Evolutionary conservation across 106 monocot genomes (phyloP).

Genomic region (Allium fistulosum): DNA sequence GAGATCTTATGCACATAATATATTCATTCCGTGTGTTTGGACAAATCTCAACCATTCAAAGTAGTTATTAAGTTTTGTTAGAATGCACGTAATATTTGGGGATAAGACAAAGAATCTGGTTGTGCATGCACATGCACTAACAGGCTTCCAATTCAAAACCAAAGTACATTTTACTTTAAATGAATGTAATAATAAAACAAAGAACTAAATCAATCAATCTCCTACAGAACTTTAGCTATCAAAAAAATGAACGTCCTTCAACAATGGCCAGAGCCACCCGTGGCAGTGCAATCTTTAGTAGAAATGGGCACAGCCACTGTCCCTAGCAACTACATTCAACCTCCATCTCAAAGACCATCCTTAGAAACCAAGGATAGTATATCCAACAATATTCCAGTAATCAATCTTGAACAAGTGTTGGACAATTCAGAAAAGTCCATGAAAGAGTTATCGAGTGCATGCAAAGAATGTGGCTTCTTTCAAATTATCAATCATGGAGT

Average conservation of each 20-base stretch:
- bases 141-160: no score
- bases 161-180: no score
- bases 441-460: constrained; percentile 20
- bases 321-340: constrained; percentile 55
- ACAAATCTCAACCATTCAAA: no score
- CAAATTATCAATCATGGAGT: constrained; percentile 34
- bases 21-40: no score
- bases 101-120: no score
- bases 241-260: constrained; percentile 1
- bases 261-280: constrained; percentile 54
- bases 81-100: no score
- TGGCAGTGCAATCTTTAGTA: constrained; percentile 57
- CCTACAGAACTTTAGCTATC: no score
- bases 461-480: constrained; percentile 45
- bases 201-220: no score
- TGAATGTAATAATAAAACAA: no score
- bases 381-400: constrained; percentile 22
- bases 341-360: constrained; percentile 30
- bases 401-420: constrained; percentile 24
- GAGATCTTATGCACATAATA: no score
- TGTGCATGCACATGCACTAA: no score
- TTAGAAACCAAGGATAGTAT: not conserved
- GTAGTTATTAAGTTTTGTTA: no score
- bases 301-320: constrained; percentile 21
- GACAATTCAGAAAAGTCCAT: not conserved